A percentile compares a stretch with the other conserved stretches of the same genome.
Conservation (phyloP, 805 yeast species). For the Metschnikowia dekortorum region DNA sequence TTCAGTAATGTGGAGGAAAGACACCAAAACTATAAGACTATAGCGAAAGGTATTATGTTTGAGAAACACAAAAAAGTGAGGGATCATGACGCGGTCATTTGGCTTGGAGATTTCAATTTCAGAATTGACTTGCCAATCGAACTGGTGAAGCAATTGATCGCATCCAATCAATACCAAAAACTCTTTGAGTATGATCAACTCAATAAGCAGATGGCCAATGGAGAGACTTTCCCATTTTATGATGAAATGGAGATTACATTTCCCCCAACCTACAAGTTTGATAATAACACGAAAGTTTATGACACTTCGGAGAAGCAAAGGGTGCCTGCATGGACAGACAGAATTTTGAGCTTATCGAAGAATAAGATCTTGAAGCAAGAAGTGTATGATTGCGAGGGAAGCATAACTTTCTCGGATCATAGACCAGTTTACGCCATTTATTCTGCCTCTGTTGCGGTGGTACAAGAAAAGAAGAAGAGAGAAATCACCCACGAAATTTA, state of each 20-base stretch:
- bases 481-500: conserved; percentile 56
- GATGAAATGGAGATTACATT: conserved; percentile 77
- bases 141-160: conserved; percentile 53
- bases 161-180: conserved; percentile 41
- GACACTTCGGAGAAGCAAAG: conserved; percentile 91
- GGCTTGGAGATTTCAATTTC: conserved; percentile 94
- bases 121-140: conserved; percentile 71
- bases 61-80: conserved; percentile 50
- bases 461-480: conserved; percentile 58
- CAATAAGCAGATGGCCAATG: conserved; percentile 62
- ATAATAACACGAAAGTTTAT: conserved; percentile 74
- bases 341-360: conserved; percentile 60
- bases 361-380: conserved; percentile 56
- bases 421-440: conserved; percentile 81
- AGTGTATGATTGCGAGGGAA: conserved; percentile 54
- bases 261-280: conserved; percentile 92
- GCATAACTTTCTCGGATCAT: conserved; percentile 76
- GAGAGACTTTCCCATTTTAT: conserved; percentile 77
- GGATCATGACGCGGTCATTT: conserved; percentile 79
- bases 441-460: conserved; percentile 55
- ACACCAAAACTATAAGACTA: conserved; percentile 79
- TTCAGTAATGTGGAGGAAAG: conserved; percentile 74
- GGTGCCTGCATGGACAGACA: conserved; percentile 97
- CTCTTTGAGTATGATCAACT: conserved; percentile 76
- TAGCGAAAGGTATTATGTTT: conserved; percentile 64